phyloP scores from a whole-genome alignment of 129 eudicot species.

The Escallonia herrerae region DNA sequence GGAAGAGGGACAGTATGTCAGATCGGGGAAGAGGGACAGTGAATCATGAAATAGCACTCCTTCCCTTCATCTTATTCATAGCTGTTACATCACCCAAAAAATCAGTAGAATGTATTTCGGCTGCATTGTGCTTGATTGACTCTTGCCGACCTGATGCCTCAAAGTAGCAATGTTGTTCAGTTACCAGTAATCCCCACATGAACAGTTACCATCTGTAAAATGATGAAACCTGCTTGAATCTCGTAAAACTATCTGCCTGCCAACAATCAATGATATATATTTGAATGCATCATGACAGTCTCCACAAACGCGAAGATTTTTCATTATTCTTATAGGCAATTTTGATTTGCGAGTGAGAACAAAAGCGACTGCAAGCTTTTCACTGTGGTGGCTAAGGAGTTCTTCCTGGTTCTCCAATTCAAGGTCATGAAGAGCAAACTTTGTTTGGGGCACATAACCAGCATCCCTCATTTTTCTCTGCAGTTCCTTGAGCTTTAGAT shows the following conservation, averaged over 20 bases:
- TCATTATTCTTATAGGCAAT: conserved; percentile 85
- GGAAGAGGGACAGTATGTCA: too few species aligned
- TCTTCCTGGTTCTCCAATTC: conserved; percentile 86
- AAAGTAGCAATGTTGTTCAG: neutral
- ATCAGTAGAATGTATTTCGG: too few species aligned
- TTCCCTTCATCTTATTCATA: too few species aligned
- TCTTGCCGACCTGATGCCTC: neutral
- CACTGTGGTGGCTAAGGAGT: conserved; percentile 80
- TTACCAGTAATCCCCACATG: conserved; percentile 86
- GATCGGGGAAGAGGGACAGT: too few species aligned
- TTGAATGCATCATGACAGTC: conserved; percentile 77
- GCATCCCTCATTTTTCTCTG: conserved; percentile 58
- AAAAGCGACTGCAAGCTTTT: conserved; percentile 87
- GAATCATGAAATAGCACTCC: too few species aligned
- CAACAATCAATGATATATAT: conserved; percentile 61
- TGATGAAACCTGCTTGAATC: conserved; percentile 89
- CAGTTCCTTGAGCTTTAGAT: conserved; percentile 55
- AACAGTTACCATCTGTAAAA: conserved; percentile 71
- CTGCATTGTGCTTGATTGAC: neutral
- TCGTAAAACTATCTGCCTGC: conserved; percentile 67
- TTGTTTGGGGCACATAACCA: conserved; percentile 66
- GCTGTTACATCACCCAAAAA: too few species aligned
- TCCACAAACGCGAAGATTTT: conserved; percentile 87
- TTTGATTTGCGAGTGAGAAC: conserved; percentile 65
- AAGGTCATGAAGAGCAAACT: conserved; percentile 70